phyloP scores from a whole-genome alignment of 140 eudicot genomes.

The Senecio squalidus region DNA sequence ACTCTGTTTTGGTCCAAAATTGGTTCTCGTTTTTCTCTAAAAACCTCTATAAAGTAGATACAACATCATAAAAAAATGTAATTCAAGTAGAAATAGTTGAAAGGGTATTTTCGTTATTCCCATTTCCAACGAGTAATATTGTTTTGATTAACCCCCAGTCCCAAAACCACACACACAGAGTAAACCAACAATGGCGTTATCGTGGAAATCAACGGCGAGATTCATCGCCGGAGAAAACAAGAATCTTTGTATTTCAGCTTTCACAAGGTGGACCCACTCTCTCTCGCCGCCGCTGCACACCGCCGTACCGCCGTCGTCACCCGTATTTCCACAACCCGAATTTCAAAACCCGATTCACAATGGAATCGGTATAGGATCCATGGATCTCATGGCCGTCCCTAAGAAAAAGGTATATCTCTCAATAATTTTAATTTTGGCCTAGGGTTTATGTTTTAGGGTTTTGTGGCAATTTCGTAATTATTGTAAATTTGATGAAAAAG shows the following conservation, averaged over 20 bases:
- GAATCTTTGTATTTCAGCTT: constrained; percentile 11
- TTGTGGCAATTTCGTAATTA: too few relatives aligned
- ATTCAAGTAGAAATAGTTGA: too few relatives aligned
- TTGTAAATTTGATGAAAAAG: too few relatives aligned
- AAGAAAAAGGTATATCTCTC: constrained; percentile 52
- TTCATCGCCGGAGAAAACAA: constrained; percentile 11
- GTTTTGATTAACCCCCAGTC: too few relatives aligned
- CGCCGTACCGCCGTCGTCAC: constrained; percentile 43
- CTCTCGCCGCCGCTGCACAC: too few relatives aligned
- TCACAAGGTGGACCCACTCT: constrained; percentile 47
- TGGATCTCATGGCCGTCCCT: constrained; percentile 97
- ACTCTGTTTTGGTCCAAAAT: too few relatives aligned
- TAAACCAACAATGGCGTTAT: constrained; percentile 34
- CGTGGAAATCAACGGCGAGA: constrained; percentile 34
- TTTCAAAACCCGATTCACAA: not conserved
- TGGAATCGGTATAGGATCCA: constrained; percentile 31
- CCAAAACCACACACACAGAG: not conserved
- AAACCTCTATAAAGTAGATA: too few relatives aligned
- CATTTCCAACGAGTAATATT: too few relatives aligned
- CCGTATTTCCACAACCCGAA: constrained; percentile 53
- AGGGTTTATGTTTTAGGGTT: not conserved
- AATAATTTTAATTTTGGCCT: not conserved
- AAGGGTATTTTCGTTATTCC: too few relatives aligned
- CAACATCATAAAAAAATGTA: too few relatives aligned
- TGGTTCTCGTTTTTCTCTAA: too few relatives aligned